These are phyloP conservation scores for Poteriospumella lacustris DNA, from an alignment of 108 stramenopile genomes.

Conservation along the genomic window DNA sequence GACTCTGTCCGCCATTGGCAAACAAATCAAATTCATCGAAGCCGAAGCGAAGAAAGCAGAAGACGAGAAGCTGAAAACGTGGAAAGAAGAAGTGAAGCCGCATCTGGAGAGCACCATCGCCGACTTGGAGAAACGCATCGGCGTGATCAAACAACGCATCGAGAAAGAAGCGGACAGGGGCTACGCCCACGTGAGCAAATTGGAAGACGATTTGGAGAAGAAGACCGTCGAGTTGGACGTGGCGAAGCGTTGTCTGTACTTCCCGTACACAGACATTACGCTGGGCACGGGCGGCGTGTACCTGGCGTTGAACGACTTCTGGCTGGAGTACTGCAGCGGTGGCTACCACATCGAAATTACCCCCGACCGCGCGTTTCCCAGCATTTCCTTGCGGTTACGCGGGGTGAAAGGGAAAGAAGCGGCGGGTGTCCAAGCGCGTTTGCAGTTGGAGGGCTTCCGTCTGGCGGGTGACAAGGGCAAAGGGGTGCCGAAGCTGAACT, in stretches of 20 bases:
- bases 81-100: slow-evolving; percentile 1
- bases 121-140: neutral
- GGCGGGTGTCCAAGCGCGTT: neutral
- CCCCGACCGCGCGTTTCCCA: neutral
- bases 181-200: neutral
- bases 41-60: neutral
- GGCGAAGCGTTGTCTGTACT: neutral
- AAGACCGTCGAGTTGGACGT: neutral
- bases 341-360: neutral
- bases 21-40: slow-evolving; percentile 28
- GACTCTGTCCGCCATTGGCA: neutral
- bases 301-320: slow-evolving; percentile 1
- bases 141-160: neutral
- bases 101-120: neutral
- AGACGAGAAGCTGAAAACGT: neutral
- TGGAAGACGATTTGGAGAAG: neutral
- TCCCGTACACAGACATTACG: slow-evolving; percentile 8
- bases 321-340: slow-evolving; percentile 12
- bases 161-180: slow-evolving; percentile 3
- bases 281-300: slow-evolving; percentile 19
- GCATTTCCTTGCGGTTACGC: neutral
- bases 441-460: slow-evolving; percentile 10
- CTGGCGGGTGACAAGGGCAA: slow-evolving; percentile 15
- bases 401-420: neutral
- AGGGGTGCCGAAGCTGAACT: slow-evolving; percentile 4